Base-by-base conservation (phyloP, 805 yeast genomes). In the Lipomyces mesembrius region DNA sequence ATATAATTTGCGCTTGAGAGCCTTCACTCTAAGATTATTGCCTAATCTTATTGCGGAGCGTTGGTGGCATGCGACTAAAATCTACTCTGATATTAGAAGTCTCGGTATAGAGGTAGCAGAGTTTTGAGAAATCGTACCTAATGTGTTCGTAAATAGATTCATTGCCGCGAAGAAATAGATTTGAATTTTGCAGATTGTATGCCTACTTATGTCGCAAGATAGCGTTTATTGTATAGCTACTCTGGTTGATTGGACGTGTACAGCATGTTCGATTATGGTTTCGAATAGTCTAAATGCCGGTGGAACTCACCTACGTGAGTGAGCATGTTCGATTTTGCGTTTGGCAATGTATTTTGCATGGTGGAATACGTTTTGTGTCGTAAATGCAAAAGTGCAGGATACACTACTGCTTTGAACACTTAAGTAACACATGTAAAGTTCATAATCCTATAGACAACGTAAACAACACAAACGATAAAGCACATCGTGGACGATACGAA, bases 1-100 rank as follows among this genome's bases (percentile, higher is more conserved):
- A 81, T 78, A 79, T 83, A 83, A 83, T 83, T 83, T 83, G 86
- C 86, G 86, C 79, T 83, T 79, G 80, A 83, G 80, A 75, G 73
- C 76, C 67, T 70, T 70, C 63, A 68, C 70, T 71, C 70, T 79
- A 79, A 78, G 84, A 77, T 76, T 79, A 84, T 78, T 76, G 84
- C 83, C 85, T 81, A 80, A 82, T 81, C 77, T 78, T 80, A 75
- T 66, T 75, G 75, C 71, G 76, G 82, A 79, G 70, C 71, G 70
- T 70, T 72, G 74, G 76, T 68, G 76, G 69, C 55, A 78, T 80
- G 83, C 79, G 80, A 79, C 75, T 70, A 76, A 70, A 51, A 20
- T 63, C 63, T 59, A 34, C 54, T 67, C 63, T 67, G 68, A 71
- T 51, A 12, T 22, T 43, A 12, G 49, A n/a, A 37, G 4, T 11